These are phyloP conservation scores for Globisporangium megalacanthum DNA, from an alignment of 352 stramenopile species.

Conservation along the genomic window DNA sequence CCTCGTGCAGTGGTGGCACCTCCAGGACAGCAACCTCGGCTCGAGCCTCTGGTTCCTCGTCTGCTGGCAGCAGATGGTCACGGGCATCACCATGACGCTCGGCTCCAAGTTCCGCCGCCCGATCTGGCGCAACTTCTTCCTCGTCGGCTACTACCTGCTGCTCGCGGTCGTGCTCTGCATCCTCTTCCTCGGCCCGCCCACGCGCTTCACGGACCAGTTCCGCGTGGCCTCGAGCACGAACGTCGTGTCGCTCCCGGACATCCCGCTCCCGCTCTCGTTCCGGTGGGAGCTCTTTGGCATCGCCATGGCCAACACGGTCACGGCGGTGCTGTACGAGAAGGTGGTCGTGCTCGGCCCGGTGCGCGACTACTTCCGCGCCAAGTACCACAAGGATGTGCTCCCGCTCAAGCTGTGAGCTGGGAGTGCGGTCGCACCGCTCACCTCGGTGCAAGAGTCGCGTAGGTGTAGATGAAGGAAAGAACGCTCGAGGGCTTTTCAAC, in stretches of 20 bases:
- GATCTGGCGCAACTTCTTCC: conserved; percentile 61
- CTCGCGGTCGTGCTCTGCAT: conserved; percentile 50
- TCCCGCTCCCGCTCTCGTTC: conserved; percentile 53
- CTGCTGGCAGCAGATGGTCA: conserved; percentile 67
- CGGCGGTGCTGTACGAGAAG: conserved; percentile 54
- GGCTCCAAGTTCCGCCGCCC: conserved; percentile 60
- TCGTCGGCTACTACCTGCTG: conserved; percentile 55
- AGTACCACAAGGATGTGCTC: conserved; percentile 61
- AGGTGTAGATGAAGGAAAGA: no score
- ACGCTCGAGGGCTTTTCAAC: no score
- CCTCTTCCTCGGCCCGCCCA: conserved; percentile 49
- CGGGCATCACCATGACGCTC: conserved; percentile 49
- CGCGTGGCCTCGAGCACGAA: conserved; percentile 71
- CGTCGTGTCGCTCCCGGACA: conserved; percentile 59
- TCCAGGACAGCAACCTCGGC: conserved; percentile 64
- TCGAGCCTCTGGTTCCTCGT: conserved; percentile 59
- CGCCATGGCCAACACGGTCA: conserved; percentile 46
- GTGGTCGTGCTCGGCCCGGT: conserved; percentile 61
- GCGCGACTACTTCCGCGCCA: conserved; percentile 54
- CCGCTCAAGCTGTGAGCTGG: conserved; percentile 51
- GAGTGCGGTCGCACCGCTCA: not conserved
- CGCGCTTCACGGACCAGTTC: conserved; percentile 62
- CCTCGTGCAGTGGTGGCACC: conserved; percentile 65
- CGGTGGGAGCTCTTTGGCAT: conserved; percentile 62
- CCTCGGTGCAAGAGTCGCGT: not conserved